phyloP scores from a whole-genome alignment of 306 rosid genomes.

The Rosa chinensis region DNA sequence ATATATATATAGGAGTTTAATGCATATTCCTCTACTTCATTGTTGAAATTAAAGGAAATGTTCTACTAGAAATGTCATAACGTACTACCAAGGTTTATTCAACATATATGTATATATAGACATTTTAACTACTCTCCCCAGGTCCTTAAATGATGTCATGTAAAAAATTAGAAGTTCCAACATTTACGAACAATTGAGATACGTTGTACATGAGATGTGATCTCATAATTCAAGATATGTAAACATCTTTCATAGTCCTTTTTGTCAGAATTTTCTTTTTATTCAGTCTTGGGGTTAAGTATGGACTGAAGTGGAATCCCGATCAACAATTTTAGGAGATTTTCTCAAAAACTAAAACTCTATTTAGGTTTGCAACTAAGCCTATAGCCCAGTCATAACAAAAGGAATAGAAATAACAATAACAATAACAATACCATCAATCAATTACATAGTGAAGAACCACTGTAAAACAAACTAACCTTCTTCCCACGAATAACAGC shows the following conservation, averaged over 20 bases:
- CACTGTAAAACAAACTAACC: conserved; percentile 37
- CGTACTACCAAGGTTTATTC: background rate
- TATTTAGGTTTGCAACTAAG: background rate
- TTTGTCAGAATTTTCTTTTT: background rate
- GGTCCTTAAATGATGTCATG: background rate
- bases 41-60: background rate
- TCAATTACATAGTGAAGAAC: background rate
- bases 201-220: background rate
- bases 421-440: background rate
- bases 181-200: background rate
- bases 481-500: conserved; percentile 88
- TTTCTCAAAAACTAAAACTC: background rate
- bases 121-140: background rate
- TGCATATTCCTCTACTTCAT: background rate
- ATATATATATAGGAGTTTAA: too few relatives aligned
- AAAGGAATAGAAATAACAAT: background rate
- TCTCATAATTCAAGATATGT: background rate
- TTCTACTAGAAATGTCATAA: background rate
- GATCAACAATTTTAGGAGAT: background rate
- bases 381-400: background rate
- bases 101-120: background rate
- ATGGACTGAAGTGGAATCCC: background rate
- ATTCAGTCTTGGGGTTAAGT: background rate
- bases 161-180: background rate
- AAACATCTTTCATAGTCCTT: background rate